Percentiles rank a stretch among this genome's conserved stretches.
phyloP scores from a whole-genome alignment of 495 filamentous ascomycete species.

The Xylaria telfairii region DNA sequence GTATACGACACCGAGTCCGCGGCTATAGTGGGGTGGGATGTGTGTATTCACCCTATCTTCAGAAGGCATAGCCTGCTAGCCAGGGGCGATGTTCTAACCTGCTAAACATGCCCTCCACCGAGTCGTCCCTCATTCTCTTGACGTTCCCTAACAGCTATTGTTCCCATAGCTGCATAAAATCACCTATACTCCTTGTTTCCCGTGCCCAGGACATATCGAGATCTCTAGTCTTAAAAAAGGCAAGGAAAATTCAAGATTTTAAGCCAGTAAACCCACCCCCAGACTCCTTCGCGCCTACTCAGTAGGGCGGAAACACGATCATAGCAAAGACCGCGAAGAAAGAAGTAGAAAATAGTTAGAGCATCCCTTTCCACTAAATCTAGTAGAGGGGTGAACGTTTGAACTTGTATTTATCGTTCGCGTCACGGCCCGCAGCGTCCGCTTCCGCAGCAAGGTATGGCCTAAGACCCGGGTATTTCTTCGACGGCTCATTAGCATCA shows the following conservation, averaged over 20 bases:
- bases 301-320: neutral
- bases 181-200: neutral
- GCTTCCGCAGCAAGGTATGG: neutral
- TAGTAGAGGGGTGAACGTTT: slow-evolving; percentile 6
- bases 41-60: neutral
- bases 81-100: neutral
- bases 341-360: neutral
- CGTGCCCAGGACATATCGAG: neutral
- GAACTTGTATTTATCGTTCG: neutral
- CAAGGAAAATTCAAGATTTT: neutral
- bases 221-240: neutral
- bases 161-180: neutral
- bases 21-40: neutral
- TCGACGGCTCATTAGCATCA: neutral
- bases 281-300: neutral
- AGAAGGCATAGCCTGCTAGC: neutral
- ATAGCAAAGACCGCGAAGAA: neutral
- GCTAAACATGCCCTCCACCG: neutral
- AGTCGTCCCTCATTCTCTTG: neutral
- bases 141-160: neutral
- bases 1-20: neutral
- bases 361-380: neutral
- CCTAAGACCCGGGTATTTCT: neutral
- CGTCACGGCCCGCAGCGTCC: neutral
- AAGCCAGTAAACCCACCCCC: neutral